Evolutionary conservation across 2,329 filamentous ascomycete genomes (phyloP).

Genomic region (Ceratocystis alfenasii): DNA sequence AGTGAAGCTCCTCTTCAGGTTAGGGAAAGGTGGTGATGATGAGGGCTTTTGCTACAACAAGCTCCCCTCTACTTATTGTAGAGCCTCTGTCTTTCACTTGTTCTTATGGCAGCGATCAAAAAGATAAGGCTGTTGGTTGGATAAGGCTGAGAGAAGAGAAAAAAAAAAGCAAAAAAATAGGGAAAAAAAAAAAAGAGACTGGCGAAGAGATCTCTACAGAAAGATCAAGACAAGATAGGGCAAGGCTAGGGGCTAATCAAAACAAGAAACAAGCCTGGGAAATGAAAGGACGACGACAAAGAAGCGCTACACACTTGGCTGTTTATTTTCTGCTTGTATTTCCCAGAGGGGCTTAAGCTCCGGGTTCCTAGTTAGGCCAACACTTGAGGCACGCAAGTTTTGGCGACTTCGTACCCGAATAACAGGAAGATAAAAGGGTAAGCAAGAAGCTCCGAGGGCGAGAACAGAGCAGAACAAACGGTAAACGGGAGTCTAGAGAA

Average conservation of each 20-base stretch:
- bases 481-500: background rate
- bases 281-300: constrained; percentile 11
- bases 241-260: constrained; percentile 4
- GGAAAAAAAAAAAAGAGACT: background rate
- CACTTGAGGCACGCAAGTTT: constrained; percentile 2
- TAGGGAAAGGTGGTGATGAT: background rate
- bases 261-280: constrained; percentile 3
- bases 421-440: constrained; percentile 8
- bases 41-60: background rate
- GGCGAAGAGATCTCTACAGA: background rate
- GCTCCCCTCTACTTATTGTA: background rate
- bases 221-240: background rate
- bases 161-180: background rate
- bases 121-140: background rate
- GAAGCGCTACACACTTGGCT: constrained; percentile 6
- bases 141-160: background rate
- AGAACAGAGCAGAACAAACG: background rate
- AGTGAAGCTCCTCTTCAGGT: background rate
- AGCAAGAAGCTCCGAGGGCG: background rate
- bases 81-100: background rate
- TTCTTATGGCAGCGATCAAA: background rate
- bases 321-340: constrained; percentile 4
- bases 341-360: constrained; percentile 4
- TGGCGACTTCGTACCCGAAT: constrained; percentile 1
- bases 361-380: background rate